phyloP scores from a whole-genome alignment of 1,284 basidiomycete species.

The Marasmius fiardii region DNA sequence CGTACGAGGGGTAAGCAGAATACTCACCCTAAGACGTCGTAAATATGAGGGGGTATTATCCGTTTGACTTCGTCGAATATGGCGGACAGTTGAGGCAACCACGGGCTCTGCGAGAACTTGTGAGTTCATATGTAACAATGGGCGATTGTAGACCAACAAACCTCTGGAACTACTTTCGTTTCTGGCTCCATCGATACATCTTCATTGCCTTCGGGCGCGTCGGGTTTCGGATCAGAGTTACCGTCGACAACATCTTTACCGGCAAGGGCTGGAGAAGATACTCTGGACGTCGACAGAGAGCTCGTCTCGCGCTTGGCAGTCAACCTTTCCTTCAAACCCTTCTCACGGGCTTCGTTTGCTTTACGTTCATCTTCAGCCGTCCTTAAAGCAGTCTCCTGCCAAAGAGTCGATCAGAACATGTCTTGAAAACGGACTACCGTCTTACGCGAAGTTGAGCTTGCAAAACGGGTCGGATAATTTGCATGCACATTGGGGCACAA shows the following conservation, averaged over 20 bases:
- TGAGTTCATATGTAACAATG: neutral
- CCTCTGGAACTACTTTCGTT: slow-evolving; percentile 29
- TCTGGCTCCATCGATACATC: slow-evolving; percentile 54
- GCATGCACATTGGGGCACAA: slow-evolving; percentile 84
- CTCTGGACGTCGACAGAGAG: slow-evolving; percentile 45
- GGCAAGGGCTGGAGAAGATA: slow-evolving; percentile 41
- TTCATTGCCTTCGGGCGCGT: slow-evolving; percentile 34
- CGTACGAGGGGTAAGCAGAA: neutral
- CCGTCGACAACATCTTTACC: slow-evolving; percentile 21
- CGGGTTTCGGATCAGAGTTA: slow-evolving; percentile 28
- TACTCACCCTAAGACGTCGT: slow-evolving; percentile 69
- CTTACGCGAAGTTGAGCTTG: slow-evolving; percentile 61
- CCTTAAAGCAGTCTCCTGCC: slow-evolving; percentile 51
- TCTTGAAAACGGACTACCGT: slow-evolving; percentile 12
- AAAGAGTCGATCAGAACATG: neutral
- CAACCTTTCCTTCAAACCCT: slow-evolving; percentile 70
- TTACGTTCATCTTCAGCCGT: slow-evolving; percentile 63
- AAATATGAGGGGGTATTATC: slow-evolving; percentile 62
- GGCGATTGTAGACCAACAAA: slow-evolving; percentile 20
- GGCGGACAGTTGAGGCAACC: slow-evolving; percentile 68
- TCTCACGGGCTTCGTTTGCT: slow-evolving; percentile 71
- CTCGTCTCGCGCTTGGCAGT: slow-evolving; percentile 71
- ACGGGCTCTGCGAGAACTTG: slow-evolving; percentile 50
- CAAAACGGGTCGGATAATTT: slow-evolving; percentile 83
- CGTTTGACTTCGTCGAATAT: slow-evolving; percentile 70